These are phyloP conservation scores for Groenewaldozyma salmanticensis DNA, from an alignment of 805 yeast species.

Conservation along the genomic window DNA sequence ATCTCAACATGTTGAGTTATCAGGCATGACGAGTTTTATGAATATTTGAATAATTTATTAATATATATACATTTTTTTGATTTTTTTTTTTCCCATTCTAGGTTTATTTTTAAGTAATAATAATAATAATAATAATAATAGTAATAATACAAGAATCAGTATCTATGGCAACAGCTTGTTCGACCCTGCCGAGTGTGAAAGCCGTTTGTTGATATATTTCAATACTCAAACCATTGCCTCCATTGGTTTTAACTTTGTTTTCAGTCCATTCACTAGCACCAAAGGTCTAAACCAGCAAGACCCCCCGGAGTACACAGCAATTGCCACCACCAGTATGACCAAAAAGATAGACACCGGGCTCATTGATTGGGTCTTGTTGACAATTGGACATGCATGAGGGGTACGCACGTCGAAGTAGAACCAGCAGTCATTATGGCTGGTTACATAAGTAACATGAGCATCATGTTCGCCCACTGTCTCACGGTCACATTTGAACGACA, in stretches of 20 bases:
- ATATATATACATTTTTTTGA: not conserved
- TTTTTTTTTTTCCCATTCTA: not conserved
- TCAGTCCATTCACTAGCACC: slow-evolving; percentile 3
- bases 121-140: too few relatives aligned
- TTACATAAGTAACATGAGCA: slow-evolving; percentile 61
- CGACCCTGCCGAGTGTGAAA: too few relatives aligned
- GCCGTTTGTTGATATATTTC: too few relatives aligned
- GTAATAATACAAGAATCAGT: too few relatives aligned
- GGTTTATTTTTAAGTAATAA: too few relatives aligned
- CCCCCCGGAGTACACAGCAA: slow-evolving; percentile 27
- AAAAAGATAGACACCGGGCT: slow-evolving; percentile 47
- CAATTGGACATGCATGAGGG: slow-evolving; percentile 78
- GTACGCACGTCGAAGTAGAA: slow-evolving; percentile 80
- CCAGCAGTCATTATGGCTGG: slow-evolving; percentile 65
- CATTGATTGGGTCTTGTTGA: slow-evolving; percentile 50
- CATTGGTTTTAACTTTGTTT: not conserved
- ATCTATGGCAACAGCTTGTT: too few relatives aligned
- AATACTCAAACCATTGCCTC: not conserved
- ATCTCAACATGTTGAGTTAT: slow-evolving; percentile 14
- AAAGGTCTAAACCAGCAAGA: slow-evolving; percentile 10
- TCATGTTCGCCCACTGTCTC: slow-evolving; percentile 44
- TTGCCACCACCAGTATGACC: slow-evolving; percentile 39
- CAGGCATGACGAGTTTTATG: slow-evolving; percentile 16
- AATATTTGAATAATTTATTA: slow-evolving; percentile 4
- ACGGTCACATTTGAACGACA: slow-evolving; percentile 71